Evolutionary conservation across 306 rosid species (phyloP).

Genomic region (Cicer judaicum): DNA sequence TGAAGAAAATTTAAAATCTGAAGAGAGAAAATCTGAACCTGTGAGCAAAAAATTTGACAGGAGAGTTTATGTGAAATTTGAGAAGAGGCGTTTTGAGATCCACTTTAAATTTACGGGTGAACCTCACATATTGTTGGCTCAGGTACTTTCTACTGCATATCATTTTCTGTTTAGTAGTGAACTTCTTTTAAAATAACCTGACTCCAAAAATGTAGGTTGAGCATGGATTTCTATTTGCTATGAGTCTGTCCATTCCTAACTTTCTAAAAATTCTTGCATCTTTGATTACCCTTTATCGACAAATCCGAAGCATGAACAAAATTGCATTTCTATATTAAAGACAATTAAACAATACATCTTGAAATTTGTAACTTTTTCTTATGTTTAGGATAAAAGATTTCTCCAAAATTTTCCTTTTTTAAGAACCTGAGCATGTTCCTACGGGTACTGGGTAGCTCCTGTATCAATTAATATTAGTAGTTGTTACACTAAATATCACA

Average conservation of each 20-base stretch:
- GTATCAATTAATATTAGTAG: too few species aligned
- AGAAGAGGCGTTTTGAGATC: constrained; percentile 70
- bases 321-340: too few species aligned
- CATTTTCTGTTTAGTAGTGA: constrained; percentile 24
- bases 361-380: too few species aligned
- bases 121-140: constrained; percentile 79
- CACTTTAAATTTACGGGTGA: constrained; percentile 68
- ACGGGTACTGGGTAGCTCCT: too few species aligned
- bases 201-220: constrained; percentile 1
- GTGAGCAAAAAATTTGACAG: constrained; percentile 53
- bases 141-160: constrained; percentile 57
- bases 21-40: constrained; percentile 30
- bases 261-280: not conserved
- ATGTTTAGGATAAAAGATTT: too few species aligned
- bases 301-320: not conserved
- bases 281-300: not conserved
- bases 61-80: constrained; percentile 58
- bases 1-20: constrained; percentile 34
- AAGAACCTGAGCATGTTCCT: too few species aligned
- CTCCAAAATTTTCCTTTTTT: too few species aligned
- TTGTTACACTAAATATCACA: not conserved
- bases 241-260: not conserved
- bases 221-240: not conserved
- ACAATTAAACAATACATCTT: too few species aligned
- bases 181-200: not conserved